Evolutionary conservation across 345 rosid species (phyloP).

Genomic region (Theobroma cacao): DNA sequence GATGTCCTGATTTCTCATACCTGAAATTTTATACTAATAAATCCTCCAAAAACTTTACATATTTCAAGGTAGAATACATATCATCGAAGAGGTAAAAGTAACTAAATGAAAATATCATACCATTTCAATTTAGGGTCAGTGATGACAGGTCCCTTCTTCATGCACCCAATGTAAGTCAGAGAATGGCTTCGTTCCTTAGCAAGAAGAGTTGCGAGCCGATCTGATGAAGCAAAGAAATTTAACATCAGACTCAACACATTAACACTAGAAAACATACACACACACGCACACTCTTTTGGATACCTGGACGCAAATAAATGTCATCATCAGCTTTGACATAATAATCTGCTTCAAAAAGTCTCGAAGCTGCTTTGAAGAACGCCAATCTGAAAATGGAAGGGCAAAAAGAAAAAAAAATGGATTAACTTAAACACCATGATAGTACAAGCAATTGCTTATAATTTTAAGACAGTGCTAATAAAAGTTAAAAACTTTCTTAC

Average conservation of each 20-base stretch:
- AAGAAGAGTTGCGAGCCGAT: conserved; percentile 79
- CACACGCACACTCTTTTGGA: background rate
- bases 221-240: conserved; percentile 25
- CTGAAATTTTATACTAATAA: conserved; percentile 31
- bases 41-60: background rate
- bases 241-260: background rate
- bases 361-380: conserved; percentile 62
- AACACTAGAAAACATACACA: background rate
- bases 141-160: conserved; percentile 90
- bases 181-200: conserved; percentile 70
- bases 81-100: background rate
- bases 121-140: conserved; percentile 79
- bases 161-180: conserved; percentile 69
- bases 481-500: conserved; percentile 31
- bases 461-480: background rate
- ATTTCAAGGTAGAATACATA: background rate
- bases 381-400: conserved; percentile 41
- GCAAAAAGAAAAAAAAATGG: background rate
- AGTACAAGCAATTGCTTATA: background rate
- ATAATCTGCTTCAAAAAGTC: conserved; percentile 76
- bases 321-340: conserved; percentile 82
- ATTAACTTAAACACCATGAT: background rate
- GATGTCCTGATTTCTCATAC: conserved; percentile 74
- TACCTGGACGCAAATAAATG: conserved; percentile 86
- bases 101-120: conserved; percentile 24